Base-by-base conservation (phyloP, 2,329 filamentous ascomycete species). In the Calycina marina region DNA sequence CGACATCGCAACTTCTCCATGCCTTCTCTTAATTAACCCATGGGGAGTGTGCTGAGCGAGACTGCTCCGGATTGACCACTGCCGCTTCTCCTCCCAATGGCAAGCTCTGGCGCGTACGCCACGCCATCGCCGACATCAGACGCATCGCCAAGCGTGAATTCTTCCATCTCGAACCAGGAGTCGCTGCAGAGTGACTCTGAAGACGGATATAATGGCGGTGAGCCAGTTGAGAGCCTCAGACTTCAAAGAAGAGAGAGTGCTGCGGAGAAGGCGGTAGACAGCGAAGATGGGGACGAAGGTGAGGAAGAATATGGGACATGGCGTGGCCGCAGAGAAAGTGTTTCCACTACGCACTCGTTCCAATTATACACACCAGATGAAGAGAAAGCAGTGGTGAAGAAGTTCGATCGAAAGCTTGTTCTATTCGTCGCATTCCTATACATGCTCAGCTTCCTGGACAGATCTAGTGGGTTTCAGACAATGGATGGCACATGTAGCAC, bases 401-500 rank as follows among this genome's bases (percentile, higher is more conserved):
- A 81, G 57, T 72, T 93, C 44, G 85, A 93, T 53, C 64, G 71
- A 35, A 71, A 67, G 41, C 65, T 94, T 32, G 82, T 93, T 4
- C 53, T 81, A 1, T 92, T 93, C 51, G 67, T 93, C 41, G 79
- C 82, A 8, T 53, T 88, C 37, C 63, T 93, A 9, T 94, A 90
- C 52, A 69, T 92, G 63, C 61, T 93, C 40, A 79, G 76, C 40
- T 93, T 93, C 51, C 57, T 93, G 42, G 85, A 93, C 54, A 68
- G 85, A 43, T 86, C 81, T 12, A 93, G 82, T 85, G 61, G 40
- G 65, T 34, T 9, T 17, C 28, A 32, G 22, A 10, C 27, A 18
- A 25, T 15, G 14, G 28, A 28, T 16, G 25, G 25, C n/a, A 16
- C 3, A 14, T 9, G 8, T 4, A 6, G 16, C 26, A 13, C 29